Evolutionary conservation across 805 yeast species (phyloP), one percentile per base, ranked within the genome.

Genomic region (Cyberlindnera sargentensis): DNA sequence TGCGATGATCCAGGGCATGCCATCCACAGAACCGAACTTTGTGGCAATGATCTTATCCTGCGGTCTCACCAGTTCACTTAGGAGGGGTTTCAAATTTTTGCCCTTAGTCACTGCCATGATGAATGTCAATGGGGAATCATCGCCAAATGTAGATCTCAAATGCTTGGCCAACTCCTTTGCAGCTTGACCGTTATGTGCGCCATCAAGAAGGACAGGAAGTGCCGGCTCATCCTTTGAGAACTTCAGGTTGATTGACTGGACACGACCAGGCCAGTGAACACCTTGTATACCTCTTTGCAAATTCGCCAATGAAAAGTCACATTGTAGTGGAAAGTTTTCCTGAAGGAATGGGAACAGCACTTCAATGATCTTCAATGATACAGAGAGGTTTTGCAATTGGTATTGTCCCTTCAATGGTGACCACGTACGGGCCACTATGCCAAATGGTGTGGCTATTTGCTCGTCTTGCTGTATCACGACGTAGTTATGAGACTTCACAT

Each of bases 1-100:
- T 1, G 90, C 65, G 35, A 68, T 55, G 5, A 93, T 79, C 98
- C 98, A 93, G 0, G 98, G 96, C 99, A 93, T 93, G 0, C 87
- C 83, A 10, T 82, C 90, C 1, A 95, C 91, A 1, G 65, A 53
- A 1, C 80, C 74, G 58, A 90, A 93, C 30, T 67, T 57, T 0
- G 91, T 79, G 1, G 82, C 72, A 1, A 82, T 63, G 0, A 90
- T 74, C 3, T 65, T 60, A 53, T 89, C 96, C 1, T 62, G 56
- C 1, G 66, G 53, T 6, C 60, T 58, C 3, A 84, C 57, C 2
- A 87, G 61, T 20, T 75, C 72, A 29, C 64, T 57, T 34, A 86
- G 61, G 23, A 89, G 61, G 0, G 70, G 68, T 2, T 63, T 61
- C 6, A 82, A 56, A 15, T 78, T 72, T 57, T 93, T 84, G 0